Base-by-base conservation (phyloP, 2,329 filamentous ascomycete species). In the Microsporum audouinii region DNA sequence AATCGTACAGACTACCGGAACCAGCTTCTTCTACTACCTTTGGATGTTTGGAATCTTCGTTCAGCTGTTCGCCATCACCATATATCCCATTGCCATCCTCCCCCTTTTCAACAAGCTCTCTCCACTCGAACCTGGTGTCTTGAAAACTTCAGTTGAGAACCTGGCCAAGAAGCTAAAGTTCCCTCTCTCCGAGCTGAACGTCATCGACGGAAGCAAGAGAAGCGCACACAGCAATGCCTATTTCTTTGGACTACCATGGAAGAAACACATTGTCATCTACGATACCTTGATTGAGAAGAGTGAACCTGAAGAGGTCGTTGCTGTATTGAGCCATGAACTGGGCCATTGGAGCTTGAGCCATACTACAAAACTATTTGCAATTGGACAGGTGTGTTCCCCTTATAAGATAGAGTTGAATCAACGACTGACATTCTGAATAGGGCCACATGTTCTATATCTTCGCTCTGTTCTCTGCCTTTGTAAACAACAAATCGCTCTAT, bases 221-320 rank as follows among this genome's bases (percentile, higher is more conserved):
- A 90, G 87, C 71, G 88, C 88, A 29, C 89, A 95, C 77, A 91
- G 87, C 77, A 95, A 95, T 71, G 89, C 89, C 23, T 95, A 95
- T 77, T 99, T 99, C 79, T 96, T 95, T 69, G 94, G 94, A 63
- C 83, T 99, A 61, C 94, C 94, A 47, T 99, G 92, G 91, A 96
- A 96, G 83, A 97, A 97, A 83, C 95, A 97, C 79, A 99, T 99
- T 79, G 94, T 99, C 70, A 95, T 99, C 71, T 99, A 96, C 73
- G 94, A 99, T 73, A 99, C 95, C 3, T 78, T 99, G 65, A 91
- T 99, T 65, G 92, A 96, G 76, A 96, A 97, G 83, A 94, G 88
- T 73, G 85, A 91, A 64, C 86, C 88, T 2, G 83, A 94, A 71
- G 94, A 99, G 76, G 91, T 99, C 45, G 89, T 96, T 62, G 92